Evolutionary conservation across 2,329 filamentous ascomycete genomes (phyloP), one percentile per base, ranked within the genome.

Genomic region (Sporothrix phasma): DNA sequence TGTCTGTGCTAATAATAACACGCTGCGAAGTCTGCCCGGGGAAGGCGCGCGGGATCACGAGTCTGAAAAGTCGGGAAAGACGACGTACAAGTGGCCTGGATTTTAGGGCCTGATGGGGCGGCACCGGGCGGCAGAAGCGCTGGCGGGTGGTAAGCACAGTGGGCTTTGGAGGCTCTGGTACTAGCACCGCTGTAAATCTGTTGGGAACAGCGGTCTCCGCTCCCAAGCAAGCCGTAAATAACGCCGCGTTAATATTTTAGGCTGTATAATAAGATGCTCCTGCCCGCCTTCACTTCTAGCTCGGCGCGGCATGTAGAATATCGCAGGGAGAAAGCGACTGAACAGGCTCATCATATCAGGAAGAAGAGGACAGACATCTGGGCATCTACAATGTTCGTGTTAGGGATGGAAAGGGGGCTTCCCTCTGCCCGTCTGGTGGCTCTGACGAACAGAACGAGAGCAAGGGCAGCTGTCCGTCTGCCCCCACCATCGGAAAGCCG

Each of bases 1-100:
- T 39, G 5, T 17, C 31, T n/a, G 51, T 54, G 31, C 59, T 51
- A 61, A 51, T 45, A 60, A 63, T 64, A 64, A 34, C 54, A 53
- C 15, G 19, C 24, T 53, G 53, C 24, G 49, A 45, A 10, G 34
- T 41, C 24, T 34, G 22, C 22, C 53, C 46, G 6, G 24, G 37
- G 56, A 61, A 60, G 45, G 54, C 56, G 26, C 29, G 43, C 22
- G 19, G 24, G 24, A 24, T 34, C 7, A 22, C 24, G n/a, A 41
- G 56, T 26, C 19, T 31, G 43, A 19, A 51, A 24, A 22, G 45
- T 31, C 17, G 17, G 39, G 45, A 17, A 13, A 26, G 37, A 17
- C 5, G 22, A 17, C 37, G 7, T 37, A n/a, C 56, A 39, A 59
- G 56, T 19, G 24, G 24, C 39, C 39, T 59, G 56, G 39, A 45